These are phyloP conservation scores for Neurospora tetraspora DNA, from an alignment of 495 filamentous ascomycete genomes.

Conservation along the genomic window DNA sequence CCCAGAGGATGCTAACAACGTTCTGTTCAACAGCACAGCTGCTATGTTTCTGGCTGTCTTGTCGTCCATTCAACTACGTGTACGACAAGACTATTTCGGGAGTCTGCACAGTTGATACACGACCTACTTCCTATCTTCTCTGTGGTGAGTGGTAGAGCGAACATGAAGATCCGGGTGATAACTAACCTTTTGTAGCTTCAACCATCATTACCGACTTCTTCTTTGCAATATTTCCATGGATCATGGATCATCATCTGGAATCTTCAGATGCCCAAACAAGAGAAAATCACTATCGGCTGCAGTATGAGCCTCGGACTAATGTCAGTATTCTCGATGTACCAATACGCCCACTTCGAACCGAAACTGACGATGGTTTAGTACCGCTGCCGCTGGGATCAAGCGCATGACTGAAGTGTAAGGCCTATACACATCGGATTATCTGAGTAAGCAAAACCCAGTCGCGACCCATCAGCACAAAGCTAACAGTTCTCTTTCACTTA, in stretches of 20 bases:
- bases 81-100: constrained; percentile 13
- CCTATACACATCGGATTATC: constrained; percentile 14
- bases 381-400: constrained; percentile 15
- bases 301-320: constrained; percentile 41
- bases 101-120: constrained; percentile 11
- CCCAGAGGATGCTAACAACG: not conserved
- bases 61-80: constrained; percentile 12
- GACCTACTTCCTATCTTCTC: constrained; percentile 14
- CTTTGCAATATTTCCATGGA: constrained; percentile 34
- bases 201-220: constrained; percentile 34
- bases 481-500: not conserved
- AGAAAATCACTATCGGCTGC: constrained; percentile 36
- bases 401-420: constrained; percentile 13
- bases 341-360: too few relatives aligned
- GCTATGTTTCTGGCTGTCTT: constrained; percentile 16
- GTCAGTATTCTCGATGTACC: constrained; percentile 18
- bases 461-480: not conserved
- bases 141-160: constrained; percentile 2
- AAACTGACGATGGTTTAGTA: not conserved
- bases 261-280: constrained; percentile 34
- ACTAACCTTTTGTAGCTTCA: constrained; percentile 4
- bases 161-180: not conserved
- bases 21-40: constrained; percentile 16
- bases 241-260: constrained; percentile 41
- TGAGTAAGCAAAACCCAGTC: not conserved